Percentiles rank a stretch among this genome's conserved stretches.
phyloP scores from a whole-genome alignment of 495 filamentous ascomycete genomes.

The Penicillium parvum region DNA sequence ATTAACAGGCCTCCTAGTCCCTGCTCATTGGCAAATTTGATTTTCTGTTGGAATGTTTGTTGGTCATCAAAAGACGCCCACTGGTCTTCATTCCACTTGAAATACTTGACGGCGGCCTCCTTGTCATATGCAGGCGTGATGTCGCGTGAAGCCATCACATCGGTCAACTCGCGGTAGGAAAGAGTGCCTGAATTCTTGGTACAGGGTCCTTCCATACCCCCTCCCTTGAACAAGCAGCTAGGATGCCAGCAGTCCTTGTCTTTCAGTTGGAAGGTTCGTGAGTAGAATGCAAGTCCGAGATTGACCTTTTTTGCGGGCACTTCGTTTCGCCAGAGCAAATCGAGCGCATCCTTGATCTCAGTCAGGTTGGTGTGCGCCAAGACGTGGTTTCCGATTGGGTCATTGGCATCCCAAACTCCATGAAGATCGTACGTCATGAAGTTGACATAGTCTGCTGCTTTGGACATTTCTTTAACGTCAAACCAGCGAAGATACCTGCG shows the following conservation, averaged over 20 bases:
- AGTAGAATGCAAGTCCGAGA: constrained; percentile 41
- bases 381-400: constrained; percentile 14
- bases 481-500: constrained; percentile 44
- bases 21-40: constrained; percentile 30
- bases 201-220: constrained; percentile 27
- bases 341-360: constrained; percentile 29
- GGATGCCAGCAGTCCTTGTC: constrained; percentile 13
- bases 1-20: constrained; percentile 23
- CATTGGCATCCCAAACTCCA: constrained; percentile 23
- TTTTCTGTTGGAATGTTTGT: constrained; percentile 39
- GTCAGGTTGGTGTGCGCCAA: constrained; percentile 32
- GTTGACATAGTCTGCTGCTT: constrained; percentile 26
- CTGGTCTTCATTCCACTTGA: constrained; percentile 35
- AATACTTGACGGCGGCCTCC: constrained; percentile 27
- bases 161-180: constrained; percentile 34
- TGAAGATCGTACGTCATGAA: constrained; percentile 54
- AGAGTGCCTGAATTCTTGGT: constrained; percentile 26
- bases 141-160: neutral
- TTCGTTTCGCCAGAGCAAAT: constrained; percentile 32
- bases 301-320: constrained; percentile 31
- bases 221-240: constrained; percentile 20
- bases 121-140: constrained; percentile 7
- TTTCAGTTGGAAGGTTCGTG: constrained; percentile 26
- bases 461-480: constrained; percentile 38
- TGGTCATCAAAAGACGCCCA: constrained; percentile 47